Percentiles rank a stretch among this genome's conserved stretches.
phyloP scores from a whole-genome alignment of 352 stramenopile genomes.

The Phytopythium helicoides region DNA sequence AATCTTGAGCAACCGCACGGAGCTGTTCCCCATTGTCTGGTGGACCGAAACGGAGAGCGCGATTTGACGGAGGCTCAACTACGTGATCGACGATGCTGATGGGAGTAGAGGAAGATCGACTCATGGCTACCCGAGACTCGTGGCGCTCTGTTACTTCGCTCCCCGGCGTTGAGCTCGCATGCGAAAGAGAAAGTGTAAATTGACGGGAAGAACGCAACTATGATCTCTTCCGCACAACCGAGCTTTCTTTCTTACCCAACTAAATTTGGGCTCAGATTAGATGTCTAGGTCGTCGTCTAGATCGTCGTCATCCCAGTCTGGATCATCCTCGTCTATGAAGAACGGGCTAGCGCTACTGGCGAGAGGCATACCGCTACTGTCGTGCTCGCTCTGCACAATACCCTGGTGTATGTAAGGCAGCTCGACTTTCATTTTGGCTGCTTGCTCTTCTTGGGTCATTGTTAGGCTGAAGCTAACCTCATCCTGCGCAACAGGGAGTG shows the following conservation, averaged over 20 bases:
- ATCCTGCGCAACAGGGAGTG: slow-evolving; percentile 44
- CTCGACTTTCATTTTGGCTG: slow-evolving; percentile 57
- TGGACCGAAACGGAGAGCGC: no score
- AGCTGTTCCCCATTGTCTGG: no score
- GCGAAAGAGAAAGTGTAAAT: no score
- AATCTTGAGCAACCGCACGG: no score
- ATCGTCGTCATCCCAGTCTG: slow-evolving; percentile 65
- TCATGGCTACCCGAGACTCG: neutral
- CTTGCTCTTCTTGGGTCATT: slow-evolving; percentile 56
- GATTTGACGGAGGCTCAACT: no score
- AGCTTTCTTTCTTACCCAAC: no score
- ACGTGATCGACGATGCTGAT: no score
- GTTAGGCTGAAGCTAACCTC: slow-evolving; percentile 75
- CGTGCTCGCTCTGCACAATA: neutral
- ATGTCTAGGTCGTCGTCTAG: slow-evolving; percentile 48
- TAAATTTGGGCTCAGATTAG: slow-evolving; percentile 9
- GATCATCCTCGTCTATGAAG: slow-evolving; percentile 81
- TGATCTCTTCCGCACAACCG: no score
- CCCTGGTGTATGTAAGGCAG: slow-evolving; percentile 75
- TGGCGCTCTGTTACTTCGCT: no score
- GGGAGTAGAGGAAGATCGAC: no score
- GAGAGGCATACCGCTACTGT: slow-evolving; percentile 4
- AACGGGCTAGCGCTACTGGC: slow-evolving; percentile 33
- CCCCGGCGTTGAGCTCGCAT: no score
- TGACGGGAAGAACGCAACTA: neutral